phyloP scores from a whole-genome alignment of 176 grass and related monocot genomes.

The Puya raimondii region DNA sequence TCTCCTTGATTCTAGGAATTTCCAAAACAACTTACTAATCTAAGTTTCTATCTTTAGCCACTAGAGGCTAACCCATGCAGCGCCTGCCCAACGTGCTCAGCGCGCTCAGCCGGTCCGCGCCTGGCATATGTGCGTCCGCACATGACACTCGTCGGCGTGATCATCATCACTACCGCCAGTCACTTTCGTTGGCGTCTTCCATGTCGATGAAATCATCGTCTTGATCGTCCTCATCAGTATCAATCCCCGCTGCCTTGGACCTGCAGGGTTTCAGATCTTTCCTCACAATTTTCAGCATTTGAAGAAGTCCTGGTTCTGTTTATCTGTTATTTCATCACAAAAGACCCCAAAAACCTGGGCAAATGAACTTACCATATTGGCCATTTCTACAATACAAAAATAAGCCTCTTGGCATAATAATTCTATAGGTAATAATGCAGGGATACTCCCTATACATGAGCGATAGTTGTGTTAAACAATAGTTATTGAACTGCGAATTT shows the following conservation, averaged over 20 bases:
- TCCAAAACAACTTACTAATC: no score
- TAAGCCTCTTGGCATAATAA: no score
- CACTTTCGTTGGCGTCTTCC: constrained; percentile 36
- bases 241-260: constrained; percentile 22
- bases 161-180: constrained; percentile 41
- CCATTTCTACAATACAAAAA: background rate
- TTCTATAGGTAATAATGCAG: no score
- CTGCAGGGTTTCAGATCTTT: constrained; percentile 64
- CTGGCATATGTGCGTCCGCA: no score
- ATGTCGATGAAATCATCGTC: constrained; percentile 62
- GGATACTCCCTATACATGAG: no score
- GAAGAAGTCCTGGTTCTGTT: constrained; percentile 66
- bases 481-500: no score
- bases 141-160: constrained; percentile 37
- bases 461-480: no score
- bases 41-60: no score
- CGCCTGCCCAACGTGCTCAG: no score
- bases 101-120: no score
- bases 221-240: constrained; percentile 64
- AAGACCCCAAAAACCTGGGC: constrained; percentile 68
- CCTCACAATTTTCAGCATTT: constrained; percentile 83
- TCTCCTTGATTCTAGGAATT: no score
- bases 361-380: constrained; percentile 11
- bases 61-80: no score
- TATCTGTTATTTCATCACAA: constrained; percentile 81